Evolutionary conservation across 176 grass and related monocot genomes (phyloP).

Genomic region (Aegilops umbellulata): DNA sequence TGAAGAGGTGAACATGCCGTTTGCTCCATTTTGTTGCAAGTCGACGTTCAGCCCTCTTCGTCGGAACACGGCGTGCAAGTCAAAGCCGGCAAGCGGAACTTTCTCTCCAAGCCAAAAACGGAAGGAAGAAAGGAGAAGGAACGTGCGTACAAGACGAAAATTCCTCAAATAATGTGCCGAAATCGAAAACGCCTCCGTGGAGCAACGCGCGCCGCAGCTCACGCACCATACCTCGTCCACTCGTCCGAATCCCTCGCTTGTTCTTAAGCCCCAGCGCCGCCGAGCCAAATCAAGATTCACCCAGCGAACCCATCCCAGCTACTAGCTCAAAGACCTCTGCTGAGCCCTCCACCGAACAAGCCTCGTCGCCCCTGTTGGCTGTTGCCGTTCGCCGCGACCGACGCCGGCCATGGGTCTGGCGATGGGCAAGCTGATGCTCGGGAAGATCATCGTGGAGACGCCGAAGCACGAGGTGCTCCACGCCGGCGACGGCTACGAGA

Average conservation of each 20-base stretch:
- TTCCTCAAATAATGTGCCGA: not conserved
- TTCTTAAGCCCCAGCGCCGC: constrained; percentile 6
- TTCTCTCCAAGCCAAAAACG: constrained; percentile 18
- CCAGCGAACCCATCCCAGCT: not conserved
- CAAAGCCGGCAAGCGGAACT: not conserved
- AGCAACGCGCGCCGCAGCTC: constrained; percentile 49
- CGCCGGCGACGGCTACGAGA: constrained; percentile 80
- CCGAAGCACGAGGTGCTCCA: constrained; percentile 84
- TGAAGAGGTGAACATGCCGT: too few species aligned
- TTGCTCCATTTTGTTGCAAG: too few species aligned
- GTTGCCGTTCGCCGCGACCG: not conserved
- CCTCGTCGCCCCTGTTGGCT: too few species aligned
- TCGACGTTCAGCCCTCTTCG: not conserved
- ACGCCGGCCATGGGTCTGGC: constrained; percentile 49
- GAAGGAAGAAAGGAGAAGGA: not conserved
- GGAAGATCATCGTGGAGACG: constrained; percentile 86
- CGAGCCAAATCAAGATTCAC: not conserved
- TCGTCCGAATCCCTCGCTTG: constrained; percentile 8
- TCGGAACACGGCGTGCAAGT: not conserved
- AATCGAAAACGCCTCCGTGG: constrained; percentile 33
- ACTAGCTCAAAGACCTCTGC: not conserved
- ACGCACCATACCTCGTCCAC: constrained; percentile 28
- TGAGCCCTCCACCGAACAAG: not conserved
- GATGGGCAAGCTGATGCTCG: constrained; percentile 44
- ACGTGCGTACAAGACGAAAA: not conserved